Conservation (phyloP, 768 basidiomycete genomes). For the Lentinula boryana region DNA sequence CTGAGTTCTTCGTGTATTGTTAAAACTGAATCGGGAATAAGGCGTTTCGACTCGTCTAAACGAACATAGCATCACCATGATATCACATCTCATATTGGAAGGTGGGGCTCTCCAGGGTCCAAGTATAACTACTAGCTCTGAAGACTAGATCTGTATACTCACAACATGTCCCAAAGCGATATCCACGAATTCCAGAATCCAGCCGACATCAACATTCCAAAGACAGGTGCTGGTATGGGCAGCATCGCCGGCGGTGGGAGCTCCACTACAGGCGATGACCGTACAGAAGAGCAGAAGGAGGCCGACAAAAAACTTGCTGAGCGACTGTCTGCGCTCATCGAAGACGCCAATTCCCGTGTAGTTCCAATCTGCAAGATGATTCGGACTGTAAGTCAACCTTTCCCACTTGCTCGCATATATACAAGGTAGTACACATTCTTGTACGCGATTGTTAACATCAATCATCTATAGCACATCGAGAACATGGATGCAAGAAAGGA, state of each 20-base stretch:
- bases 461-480: conserved; percentile 24
- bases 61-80: neutral
- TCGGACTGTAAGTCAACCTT: conserved; percentile 25
- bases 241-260: neutral
- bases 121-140: neutral
- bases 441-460: neutral
- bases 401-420: neutral
- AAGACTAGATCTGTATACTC: neutral
- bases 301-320: conserved; percentile 23
- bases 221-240: neutral
- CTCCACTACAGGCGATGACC: conserved; percentile 9
- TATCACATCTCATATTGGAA: neutral
- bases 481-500: conserved; percentile 24
- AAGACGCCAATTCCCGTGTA: conserved; percentile 25
- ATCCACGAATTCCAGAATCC: neutral
- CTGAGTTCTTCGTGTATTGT: too few relatives aligned
- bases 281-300: conserved; percentile 18
- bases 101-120: neutral
- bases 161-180: conserved; percentile 4
- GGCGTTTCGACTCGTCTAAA: neutral
- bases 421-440: neutral
- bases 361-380: conserved; percentile 28
- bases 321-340: conserved; percentile 27
- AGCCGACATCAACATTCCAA: neutral
- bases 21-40: neutral